Evolutionary conservation across 169 alveolate genomes (phyloP), one percentile per base, ranked within the genome.

Genomic region (Plasmodium relictum): DNA sequence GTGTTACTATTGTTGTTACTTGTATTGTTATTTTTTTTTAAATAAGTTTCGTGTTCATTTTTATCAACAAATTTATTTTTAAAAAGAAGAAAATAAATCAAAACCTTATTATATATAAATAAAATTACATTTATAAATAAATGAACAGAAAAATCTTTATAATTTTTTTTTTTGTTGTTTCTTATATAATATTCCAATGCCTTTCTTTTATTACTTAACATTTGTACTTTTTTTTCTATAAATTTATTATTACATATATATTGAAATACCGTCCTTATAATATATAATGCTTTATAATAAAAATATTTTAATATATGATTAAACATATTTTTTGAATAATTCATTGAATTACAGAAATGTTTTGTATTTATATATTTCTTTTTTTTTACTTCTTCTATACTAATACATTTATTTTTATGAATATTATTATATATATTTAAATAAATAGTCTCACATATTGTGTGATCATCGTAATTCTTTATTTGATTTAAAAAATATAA

Each of bases 401-500:
- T 70, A 4, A 71, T 86, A 54, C 58, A 71, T 16, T 69, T n/a
- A 5, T 44, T 86, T 73, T 73, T 73, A 71, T 70, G 39, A 16
- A 86, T 65, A 48, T 42, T 63, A 42, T 86, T 86, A 54, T 59
- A 86, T 58, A 86, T 71, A 44, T 86, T 71, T 26, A 86, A 37
- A 39, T 86, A 86, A 1, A 86, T 39, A 31, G 74, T 71, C 8
- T 72, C 58, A 3, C 88, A 69, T 14, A 86, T 41, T 6, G 70
- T 48, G 39, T 22, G 58, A 26, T 70, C 70, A 45, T 86, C 61
- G 41, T 41, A 56, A n/a, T 86, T 69, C 18, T 31, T 61, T 41
- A 86, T 41, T 58, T 86, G 88, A 48, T 86, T 86, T 24, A 70
- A 22, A 37, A 71, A 73, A 86, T 86, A 86, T 42, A 86, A 37